A percentile compares a stretch with the other conserved stretches of the same genome.
phyloP scores from a whole-genome alignment of 441 rosid genomes.

The Macaranga tanarius region DNA sequence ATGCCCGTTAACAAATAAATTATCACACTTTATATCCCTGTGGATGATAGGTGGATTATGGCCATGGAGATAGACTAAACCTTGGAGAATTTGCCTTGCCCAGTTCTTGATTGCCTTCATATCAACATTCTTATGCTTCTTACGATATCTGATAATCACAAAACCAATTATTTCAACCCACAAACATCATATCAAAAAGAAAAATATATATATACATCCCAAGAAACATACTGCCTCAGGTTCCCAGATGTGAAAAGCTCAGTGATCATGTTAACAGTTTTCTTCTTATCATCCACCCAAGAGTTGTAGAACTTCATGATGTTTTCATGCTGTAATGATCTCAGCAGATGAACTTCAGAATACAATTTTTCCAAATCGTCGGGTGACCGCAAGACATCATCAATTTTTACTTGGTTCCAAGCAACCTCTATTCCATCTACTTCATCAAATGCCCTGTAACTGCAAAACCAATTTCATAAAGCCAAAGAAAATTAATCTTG shows the following conservation, averaged over 20 bases:
- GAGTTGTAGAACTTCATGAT: constrained; percentile 56
- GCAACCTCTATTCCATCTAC: constrained; percentile 74
- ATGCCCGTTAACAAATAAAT: constrained; percentile 69
- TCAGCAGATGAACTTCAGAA: constrained; percentile 65
- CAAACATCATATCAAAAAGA: neutral
- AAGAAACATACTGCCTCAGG: constrained; percentile 48
- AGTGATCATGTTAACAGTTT: constrained; percentile 66
- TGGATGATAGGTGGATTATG: constrained; percentile 67
- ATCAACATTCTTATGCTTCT: constrained; percentile 62
- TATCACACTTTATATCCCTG: constrained; percentile 73
- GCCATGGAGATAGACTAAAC: constrained; percentile 57
- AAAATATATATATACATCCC: neutral
- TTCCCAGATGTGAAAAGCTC: constrained; percentile 75
- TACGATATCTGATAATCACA: constrained; percentile 41
- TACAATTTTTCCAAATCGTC: constrained; percentile 59
- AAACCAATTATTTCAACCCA: neutral
- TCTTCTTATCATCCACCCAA: constrained; percentile 64
- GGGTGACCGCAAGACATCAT: constrained; percentile 55
- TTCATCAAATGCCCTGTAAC: constrained; percentile 74
- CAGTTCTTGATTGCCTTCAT: constrained; percentile 73
- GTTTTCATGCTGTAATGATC: constrained; percentile 57
- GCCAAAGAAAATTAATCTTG: neutral
- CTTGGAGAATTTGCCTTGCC: constrained; percentile 69
- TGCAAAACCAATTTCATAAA: constrained; percentile 15
- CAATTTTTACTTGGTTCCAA: constrained; percentile 66